phyloP scores from a whole-genome alignment of 23 red algal species.

The Cyanidioschyzon merolae region DNA sequence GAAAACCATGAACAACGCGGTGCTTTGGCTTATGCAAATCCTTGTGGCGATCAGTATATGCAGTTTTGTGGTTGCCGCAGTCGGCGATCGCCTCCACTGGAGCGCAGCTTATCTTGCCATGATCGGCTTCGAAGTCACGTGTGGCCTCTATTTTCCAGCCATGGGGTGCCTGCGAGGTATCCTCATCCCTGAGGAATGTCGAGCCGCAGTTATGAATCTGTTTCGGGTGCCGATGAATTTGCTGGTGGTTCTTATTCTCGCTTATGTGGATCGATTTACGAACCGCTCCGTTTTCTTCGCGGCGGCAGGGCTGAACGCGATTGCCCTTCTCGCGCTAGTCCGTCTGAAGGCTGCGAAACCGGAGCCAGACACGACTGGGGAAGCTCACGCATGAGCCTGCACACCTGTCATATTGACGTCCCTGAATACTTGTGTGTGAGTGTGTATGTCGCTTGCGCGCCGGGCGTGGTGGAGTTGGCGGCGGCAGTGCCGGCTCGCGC shows the following conservation, averaged over 20 bases:
- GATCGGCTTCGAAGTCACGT: conserved; percentile 76
- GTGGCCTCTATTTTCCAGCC: conserved; percentile 82
- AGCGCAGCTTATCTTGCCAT: conserved; percentile 46
- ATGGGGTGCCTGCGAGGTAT: conserved; percentile 66
- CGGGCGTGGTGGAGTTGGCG: no score
- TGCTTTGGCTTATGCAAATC: neutral
- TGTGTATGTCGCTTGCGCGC: no score
- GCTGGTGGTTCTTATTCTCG: conserved; percentile 60
- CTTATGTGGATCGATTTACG: neutral
- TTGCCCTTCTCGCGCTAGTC: neutral
- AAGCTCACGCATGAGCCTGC: neutral
- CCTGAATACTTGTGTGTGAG: no score
- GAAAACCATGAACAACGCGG: neutral
- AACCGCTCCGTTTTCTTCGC: neutral
- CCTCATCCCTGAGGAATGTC: conserved; percentile 71
- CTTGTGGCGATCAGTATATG: conserved; percentile 26
- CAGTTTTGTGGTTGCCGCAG: conserved; percentile 25
- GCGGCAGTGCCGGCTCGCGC: no score
- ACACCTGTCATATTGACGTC: no score
- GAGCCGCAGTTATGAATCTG: conserved; percentile 83
- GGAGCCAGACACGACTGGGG: neutral
- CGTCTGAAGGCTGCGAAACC: neutral
- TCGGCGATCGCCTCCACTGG: conserved; percentile 11
- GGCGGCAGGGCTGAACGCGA: neutral
- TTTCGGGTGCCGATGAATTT: conserved; percentile 80